Base-by-base conservation (phyloP, 2,329 filamentous ascomycete genomes). In the Penicillium sp. region DNA sequence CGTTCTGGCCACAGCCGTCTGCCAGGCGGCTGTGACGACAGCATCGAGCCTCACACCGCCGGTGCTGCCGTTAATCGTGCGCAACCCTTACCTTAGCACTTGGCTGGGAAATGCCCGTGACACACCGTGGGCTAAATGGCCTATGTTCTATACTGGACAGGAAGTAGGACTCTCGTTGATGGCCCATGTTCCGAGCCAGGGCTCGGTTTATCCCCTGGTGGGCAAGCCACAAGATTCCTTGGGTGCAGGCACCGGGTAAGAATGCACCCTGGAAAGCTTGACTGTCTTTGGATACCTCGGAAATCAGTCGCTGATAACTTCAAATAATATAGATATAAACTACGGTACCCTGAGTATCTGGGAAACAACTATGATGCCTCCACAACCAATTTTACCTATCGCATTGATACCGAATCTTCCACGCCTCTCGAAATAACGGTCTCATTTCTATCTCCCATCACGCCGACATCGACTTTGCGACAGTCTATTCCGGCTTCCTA, bases 401-500 rank as follows among this genome's bases (percentile, higher is more conserved):
- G 73, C 1, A 82, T 90, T 55, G 82, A 82, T 8, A 74, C 80
- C 4, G 73, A 79, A 2, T 60, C 65, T 10, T 59, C 67, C 8
- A 66, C 68, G 9, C 74, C 79, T 19, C 71, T 82, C 31, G 80
- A 87, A 55, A 77, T 89, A 52, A 81, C 80, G 2, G 72, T 89
- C 31, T 88, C 86, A 9, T 89, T 84, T 61, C 78, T 93, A 50
- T 93, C 90, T 8, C 90, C 90, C 3, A 88, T 95, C 49, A 93
- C 90, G 0, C 90, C 90, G 1, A 90, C 88, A 1, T 93, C 90
- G 55, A 93, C 90, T 46, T 79, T 93, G 66, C 84, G 90, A 61
- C 90, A 93, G 78, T 87, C 89, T 16, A 84, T 95, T 31, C 91
- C 91, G n/a, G 91, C 90, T 11, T 87, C 88, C 26, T 96, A 96